A percentile compares a stretch with the other conserved stretches of the same genome.
Evolutionary conservation across 202 grass and related monocot genomes (phyloP).

Genomic region (Zizania palustris): DNA sequence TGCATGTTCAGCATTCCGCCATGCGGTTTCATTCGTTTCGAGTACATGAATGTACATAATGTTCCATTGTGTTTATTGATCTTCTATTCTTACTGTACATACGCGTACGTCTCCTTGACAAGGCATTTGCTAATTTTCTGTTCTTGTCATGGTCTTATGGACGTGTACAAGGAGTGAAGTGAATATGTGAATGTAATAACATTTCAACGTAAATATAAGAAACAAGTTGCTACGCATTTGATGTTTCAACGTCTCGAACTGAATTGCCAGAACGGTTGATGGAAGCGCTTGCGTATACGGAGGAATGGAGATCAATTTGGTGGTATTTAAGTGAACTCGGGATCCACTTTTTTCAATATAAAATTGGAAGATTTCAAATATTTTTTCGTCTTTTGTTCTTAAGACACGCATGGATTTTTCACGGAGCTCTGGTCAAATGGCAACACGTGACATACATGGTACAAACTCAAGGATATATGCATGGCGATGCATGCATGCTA

Average conservation of each 20-base stretch:
- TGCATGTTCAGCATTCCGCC: neutral
- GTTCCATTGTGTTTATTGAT: constrained; percentile 32
- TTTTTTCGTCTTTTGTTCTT: too few species aligned
- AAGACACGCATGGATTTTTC: too few species aligned
- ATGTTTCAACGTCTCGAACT: neutral
- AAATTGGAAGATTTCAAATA: too few species aligned
- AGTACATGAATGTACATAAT: constrained; percentile 45
- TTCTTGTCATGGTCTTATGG: constrained; percentile 28
- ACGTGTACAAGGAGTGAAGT: constrained; percentile 15
- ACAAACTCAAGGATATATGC: too few species aligned
- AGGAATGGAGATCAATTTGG: too few species aligned
- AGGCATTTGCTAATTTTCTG: constrained; percentile 44
- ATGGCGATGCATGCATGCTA: neutral
- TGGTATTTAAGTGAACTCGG: too few species aligned
- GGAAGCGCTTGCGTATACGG: too few species aligned
- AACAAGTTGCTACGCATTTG: neutral
- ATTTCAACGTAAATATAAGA: neutral
- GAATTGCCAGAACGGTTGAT: too few species aligned
- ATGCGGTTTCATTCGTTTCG: neutral
- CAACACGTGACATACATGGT: too few species aligned
- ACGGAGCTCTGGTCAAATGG: too few species aligned
- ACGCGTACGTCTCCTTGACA: neutral
- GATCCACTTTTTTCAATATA: too few species aligned
- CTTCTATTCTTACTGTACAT: neutral
- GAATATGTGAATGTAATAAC: too few species aligned